A percentile compares a stretch with the other conserved stretches of the same genome.
These are phyloP conservation scores for Trichophyton verrucosum DNA, from an alignment of 2,329 filamentous ascomycete genomes.

Conservation along the genomic window DNA sequence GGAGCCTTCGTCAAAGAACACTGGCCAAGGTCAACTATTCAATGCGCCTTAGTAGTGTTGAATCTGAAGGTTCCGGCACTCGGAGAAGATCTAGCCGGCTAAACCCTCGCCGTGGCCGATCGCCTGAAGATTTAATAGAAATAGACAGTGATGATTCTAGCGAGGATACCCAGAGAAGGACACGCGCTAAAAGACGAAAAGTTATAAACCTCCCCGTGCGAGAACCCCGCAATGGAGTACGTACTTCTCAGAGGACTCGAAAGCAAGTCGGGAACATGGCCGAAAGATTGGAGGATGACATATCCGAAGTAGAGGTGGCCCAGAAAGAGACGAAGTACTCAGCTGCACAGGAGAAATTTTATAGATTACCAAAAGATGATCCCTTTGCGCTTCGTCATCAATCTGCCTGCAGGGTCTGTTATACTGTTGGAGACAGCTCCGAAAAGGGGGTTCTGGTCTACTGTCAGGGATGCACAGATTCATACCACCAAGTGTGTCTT, in stretches of 20 bases:
- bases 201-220: background rate
- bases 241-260: constrained; percentile 7
- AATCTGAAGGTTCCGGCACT: background rate
- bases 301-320: constrained; percentile 17
- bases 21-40: background rate
- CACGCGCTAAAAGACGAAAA: background rate
- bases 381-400: constrained; percentile 60
- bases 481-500: constrained; percentile 74
- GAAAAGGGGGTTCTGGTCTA: constrained; percentile 60
- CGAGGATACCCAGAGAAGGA: background rate
- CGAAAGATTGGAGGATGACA: constrained; percentile 40
- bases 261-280: constrained; percentile 26
- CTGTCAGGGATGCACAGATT: constrained; percentile 79
- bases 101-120: background rate
- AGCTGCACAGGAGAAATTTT: constrained; percentile 63
- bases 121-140: background rate
- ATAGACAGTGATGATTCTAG: background rate
- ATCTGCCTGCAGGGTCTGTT: constrained; percentile 60
- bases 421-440: constrained; percentile 37
- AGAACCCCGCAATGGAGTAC: constrained; percentile 4
- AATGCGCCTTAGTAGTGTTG: background rate
- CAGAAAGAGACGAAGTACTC: constrained; percentile 11
- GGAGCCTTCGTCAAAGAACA: background rate
- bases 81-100: background rate
- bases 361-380: constrained; percentile 46